Conservation (phyloP, 148 eudicot species). For the Rhododendron ovatum region DNA sequence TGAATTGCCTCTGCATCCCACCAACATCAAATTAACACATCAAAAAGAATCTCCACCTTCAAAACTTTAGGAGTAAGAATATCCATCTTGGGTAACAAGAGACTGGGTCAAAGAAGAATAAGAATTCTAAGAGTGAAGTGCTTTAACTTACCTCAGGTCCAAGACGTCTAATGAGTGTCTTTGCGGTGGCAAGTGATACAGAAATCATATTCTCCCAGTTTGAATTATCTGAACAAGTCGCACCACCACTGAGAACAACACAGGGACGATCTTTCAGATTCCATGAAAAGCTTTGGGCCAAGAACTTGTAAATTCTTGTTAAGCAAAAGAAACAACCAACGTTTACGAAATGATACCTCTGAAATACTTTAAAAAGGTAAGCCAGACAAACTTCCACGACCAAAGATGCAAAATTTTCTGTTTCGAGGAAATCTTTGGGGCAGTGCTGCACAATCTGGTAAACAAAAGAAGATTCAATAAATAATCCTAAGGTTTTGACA, state of each 20-base stretch:
- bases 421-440: conserved; percentile 62
- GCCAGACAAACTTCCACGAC: conserved; percentile 64
- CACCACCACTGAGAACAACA: conserved; percentile 37
- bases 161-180: conserved; percentile 46
- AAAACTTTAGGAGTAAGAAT: not conserved
- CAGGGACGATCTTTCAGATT: conserved; percentile 2
- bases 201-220: conserved; percentile 49
- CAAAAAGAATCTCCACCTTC: not conserved
- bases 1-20: conserved; percentile 63
- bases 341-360: conserved; percentile 36
- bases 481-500: conserved; percentile 1
- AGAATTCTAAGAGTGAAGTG: not conserved
- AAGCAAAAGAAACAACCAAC: conserved; percentile 1
- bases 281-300: conserved; percentile 3
- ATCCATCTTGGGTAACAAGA: not conserved
- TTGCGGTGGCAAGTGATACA: conserved; percentile 47
- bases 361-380: conserved; percentile 48
- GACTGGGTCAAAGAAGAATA: not conserved
- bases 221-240: conserved; percentile 27
- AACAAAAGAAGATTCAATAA: conserved; percentile 12
- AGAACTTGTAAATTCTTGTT: not conserved
- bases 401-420: conserved; percentile 46
- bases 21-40: not conserved
- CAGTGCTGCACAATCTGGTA: conserved; percentile 80
- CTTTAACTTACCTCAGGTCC: conserved; percentile 46